Evolutionary conservation across 2,329 filamentous ascomycete species (phyloP).

Genomic region (Lasiodiplodia hormozganensis): DNA sequence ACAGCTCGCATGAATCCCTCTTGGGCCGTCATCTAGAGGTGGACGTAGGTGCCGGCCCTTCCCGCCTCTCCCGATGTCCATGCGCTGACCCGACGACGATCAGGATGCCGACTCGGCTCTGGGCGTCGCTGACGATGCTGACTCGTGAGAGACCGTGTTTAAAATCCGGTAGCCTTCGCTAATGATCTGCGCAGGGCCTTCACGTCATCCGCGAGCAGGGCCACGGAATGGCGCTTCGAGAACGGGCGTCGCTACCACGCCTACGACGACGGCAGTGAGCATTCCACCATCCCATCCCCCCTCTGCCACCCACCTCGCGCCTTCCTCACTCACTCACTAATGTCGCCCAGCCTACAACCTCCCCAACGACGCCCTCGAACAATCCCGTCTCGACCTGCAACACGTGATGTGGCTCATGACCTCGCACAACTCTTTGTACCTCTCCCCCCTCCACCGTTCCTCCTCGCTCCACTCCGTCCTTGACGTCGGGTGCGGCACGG

Average conservation of each 20-base stretch:
- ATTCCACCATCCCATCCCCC: too few relatives aligned
- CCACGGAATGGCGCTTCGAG: constrained; percentile 25
- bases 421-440: constrained; percentile 44
- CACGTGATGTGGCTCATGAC: constrained; percentile 37
- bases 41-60: neutral
- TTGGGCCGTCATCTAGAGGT: constrained; percentile 18
- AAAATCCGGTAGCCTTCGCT: neutral
- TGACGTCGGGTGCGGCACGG: constrained; percentile 36
- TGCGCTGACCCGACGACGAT: neutral
- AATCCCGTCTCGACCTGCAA: constrained; percentile 26
- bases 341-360: constrained; percentile 21
- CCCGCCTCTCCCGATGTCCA: neutral
- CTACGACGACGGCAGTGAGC: constrained; percentile 8
- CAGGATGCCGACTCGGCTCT: constrained; percentile 5
- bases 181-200: constrained; percentile 6
- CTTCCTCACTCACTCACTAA: too few relatives aligned
- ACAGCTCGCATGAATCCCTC: neutral
- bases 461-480: constrained; percentile 21
- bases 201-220: neutral
- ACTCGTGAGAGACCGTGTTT: neutral
- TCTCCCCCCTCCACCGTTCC: constrained; percentile 37
- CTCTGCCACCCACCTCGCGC: too few relatives aligned
- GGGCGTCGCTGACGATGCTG: neutral
- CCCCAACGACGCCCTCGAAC: constrained; percentile 26
- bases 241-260: constrained; percentile 25